Base-by-base conservation (phyloP, 140 eudicot genomes). In the Senecio squalidus region DNA sequence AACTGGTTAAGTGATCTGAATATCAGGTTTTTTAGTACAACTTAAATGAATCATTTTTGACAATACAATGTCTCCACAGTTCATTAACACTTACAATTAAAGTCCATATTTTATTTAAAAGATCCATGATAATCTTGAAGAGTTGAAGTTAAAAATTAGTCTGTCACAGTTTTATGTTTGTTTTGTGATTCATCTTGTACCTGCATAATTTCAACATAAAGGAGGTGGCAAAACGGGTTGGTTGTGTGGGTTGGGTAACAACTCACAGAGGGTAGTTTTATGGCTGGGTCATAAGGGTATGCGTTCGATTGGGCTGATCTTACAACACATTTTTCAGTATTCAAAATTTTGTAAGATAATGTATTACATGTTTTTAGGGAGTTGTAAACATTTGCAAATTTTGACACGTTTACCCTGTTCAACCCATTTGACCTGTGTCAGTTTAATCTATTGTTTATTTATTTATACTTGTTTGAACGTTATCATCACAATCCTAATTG, bases 161-260 rank as follows among this genome's bases (percentile, higher is more conserved):
- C 16, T 6, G 10, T 15, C n/a, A 2, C 10, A 11, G 15, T 21
- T 28, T 17, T 45, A 47, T 17, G 22, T 44, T 9, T 44, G 55
- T 44, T 17, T 22, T 24, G 51, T 26, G 6, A 27, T 60, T 36
- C 21, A 58, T 2, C 22, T 2, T 21, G 16, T 60, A 27, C 26
- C 7, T 26, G 24, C 27, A 27, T 10, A 23, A 24, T 55, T 40
- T 28, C 43, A 36, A 72, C 44, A 45, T 54, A 39, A 60, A 45
- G 38, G 29, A 28, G 60, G 41, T 28, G 40, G 4, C n/a, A 54
- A 31, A 31, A 1, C 38, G 0, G 0, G 38, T 31, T 6, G 38
- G 38, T 1, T 10, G 9, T 31, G 38, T 4, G 0, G 38, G 9
- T 31, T 31, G 9, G 38, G 38, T 31, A 31, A 31, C 38, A 31